These are phyloP conservation scores for Ilyonectria destructans DNA, from an alignment of 2,329 filamentous ascomycete genomes.

Conservation along the genomic window DNA sequence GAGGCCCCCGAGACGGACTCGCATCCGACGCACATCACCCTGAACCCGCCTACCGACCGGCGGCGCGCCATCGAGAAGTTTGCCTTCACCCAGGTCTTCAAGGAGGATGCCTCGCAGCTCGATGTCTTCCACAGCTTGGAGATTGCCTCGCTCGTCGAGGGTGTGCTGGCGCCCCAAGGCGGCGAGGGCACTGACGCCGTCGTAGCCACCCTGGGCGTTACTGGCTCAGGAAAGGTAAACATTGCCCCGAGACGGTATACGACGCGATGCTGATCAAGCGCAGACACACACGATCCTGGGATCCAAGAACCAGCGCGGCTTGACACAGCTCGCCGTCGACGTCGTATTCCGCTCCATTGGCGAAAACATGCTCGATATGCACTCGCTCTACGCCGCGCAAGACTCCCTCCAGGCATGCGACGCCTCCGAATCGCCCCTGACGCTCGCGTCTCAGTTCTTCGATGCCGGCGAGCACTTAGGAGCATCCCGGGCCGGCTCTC, in stretches of 20 bases:
- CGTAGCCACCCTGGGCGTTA: constrained; percentile 92
- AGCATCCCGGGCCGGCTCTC: constrained; percentile 73
- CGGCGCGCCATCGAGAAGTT: constrained; percentile 94
- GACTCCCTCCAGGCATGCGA: constrained; percentile 84
- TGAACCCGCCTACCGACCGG: constrained; percentile 88
- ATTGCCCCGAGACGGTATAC: constrained; percentile 3
- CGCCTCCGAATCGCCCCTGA: constrained; percentile 84
- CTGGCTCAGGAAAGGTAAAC: constrained; percentile 92
- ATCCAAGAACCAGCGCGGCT: constrained; percentile 86
- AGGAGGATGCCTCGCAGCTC: constrained; percentile 87
- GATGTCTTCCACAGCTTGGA: constrained; percentile 89
- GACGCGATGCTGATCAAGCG: constrained; percentile 23
- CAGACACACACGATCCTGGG: constrained; percentile 97
- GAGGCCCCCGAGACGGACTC: constrained; percentile 69
- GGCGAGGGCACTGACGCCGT: constrained; percentile 90
- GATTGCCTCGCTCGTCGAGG: constrained; percentile 83
- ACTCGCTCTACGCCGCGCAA: constrained; percentile 74
- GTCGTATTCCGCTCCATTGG: constrained; percentile 89
- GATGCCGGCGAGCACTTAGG: constrained; percentile 78
- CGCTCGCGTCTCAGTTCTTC: constrained; percentile 82
- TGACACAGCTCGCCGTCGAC: constrained; percentile 94
- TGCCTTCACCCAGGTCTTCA: constrained; percentile 93
- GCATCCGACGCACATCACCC: constrained; percentile 78
- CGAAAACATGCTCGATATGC: constrained; percentile 77
- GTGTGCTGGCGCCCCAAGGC: constrained; percentile 81